Percentiles rank a stretch among this genome's conserved stretches.
phyloP scores from a whole-genome alignment of 202 grass and related monocot genomes.

The Elaeis oleifera region DNA sequence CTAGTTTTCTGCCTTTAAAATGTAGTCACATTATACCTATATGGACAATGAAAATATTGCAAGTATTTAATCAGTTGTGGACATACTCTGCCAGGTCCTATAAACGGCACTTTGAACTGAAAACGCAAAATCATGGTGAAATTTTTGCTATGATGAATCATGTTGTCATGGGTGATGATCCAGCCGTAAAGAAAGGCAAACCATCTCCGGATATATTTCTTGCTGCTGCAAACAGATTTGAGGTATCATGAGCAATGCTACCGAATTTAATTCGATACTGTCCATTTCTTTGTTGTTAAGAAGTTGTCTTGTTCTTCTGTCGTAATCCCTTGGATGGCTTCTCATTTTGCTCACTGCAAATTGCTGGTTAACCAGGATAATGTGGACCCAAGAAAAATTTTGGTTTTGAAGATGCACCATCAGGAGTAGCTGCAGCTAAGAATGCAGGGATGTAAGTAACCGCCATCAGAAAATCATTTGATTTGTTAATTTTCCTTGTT shows the following conservation, averaged over 20 bases:
- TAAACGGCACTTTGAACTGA: constrained; percentile 67
- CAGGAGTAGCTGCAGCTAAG: constrained; percentile 82
- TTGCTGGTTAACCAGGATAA: constrained; percentile 39
- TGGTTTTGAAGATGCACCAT: constrained; percentile 93
- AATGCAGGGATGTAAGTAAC: constrained; percentile 85
- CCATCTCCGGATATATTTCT: constrained; percentile 96
- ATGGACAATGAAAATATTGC: too few relatives aligned
- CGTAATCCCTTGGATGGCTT: background rate
- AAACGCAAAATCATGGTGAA: constrained; percentile 87
- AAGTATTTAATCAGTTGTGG: too few relatives aligned
- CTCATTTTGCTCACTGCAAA: constrained; percentile 2
- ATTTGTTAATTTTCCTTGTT: too few relatives aligned
- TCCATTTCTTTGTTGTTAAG: too few relatives aligned
- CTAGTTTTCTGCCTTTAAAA: background rate
- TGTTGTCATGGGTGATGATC: constrained; percentile 81
- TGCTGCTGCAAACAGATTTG: constrained; percentile 66
- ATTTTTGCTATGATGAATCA: constrained; percentile 79
- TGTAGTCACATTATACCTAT: background rate
- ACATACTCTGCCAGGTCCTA: constrained; percentile 45
- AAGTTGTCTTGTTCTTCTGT: background rate
- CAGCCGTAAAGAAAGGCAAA: constrained; percentile 76
- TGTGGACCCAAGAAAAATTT: constrained; percentile 53
- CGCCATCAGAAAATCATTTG: background rate
- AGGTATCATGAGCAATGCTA: constrained; percentile 21
- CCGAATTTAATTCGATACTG: too few relatives aligned